Conservation (phyloP, 2,329 filamentous ascomycete species). For the Nemania sp. region DNA sequence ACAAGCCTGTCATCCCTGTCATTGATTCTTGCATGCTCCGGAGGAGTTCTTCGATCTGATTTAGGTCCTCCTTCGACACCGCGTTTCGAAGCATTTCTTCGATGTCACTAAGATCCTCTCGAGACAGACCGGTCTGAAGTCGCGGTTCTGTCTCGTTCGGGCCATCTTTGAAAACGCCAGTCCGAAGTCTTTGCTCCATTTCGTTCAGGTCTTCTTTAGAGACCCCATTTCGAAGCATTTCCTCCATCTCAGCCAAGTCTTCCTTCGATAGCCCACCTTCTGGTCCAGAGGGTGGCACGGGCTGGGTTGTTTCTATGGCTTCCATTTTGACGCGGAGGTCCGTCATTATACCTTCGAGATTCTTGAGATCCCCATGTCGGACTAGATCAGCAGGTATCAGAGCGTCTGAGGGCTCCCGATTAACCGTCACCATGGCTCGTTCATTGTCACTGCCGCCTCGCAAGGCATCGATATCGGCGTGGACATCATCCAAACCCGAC, state of each 20-base stretch:
- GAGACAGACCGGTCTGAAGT: conserved; percentile 50
- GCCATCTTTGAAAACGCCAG: conserved; percentile 48
- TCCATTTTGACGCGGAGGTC: conserved; percentile 87
- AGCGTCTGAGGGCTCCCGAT: conserved; percentile 55
- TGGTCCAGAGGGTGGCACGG: conserved; percentile 42
- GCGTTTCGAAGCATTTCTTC: conserved; percentile 22
- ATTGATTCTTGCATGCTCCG: conserved; percentile 49
- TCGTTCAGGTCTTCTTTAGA: conserved; percentile 53
- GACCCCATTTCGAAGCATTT: conserved; percentile 53
- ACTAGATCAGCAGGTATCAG: conserved; percentile 58
- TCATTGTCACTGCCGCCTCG: conserved; percentile 56
- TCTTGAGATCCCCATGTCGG: conserved; percentile 77
- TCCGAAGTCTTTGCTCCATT: conserved; percentile 57
- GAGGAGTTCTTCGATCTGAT: conserved; percentile 56
- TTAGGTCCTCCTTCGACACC: conserved; percentile 48
- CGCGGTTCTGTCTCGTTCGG: conserved; percentile 51
- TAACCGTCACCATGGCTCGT: conserved; percentile 47
- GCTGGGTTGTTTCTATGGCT: conserved; percentile 64
- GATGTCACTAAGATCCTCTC: conserved; percentile 49
- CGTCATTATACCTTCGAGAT: conserved; percentile 80
- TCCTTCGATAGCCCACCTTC: conserved; percentile 45
- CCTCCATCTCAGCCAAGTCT: conserved; percentile 47
- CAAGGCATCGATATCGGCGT: conserved; percentile 76
- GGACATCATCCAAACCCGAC: conserved; percentile 75
- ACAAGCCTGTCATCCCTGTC: conserved; percentile 37